Base-by-base conservation (phyloP, 805 yeast genomes). In the Komagataella phaffii region DNA sequence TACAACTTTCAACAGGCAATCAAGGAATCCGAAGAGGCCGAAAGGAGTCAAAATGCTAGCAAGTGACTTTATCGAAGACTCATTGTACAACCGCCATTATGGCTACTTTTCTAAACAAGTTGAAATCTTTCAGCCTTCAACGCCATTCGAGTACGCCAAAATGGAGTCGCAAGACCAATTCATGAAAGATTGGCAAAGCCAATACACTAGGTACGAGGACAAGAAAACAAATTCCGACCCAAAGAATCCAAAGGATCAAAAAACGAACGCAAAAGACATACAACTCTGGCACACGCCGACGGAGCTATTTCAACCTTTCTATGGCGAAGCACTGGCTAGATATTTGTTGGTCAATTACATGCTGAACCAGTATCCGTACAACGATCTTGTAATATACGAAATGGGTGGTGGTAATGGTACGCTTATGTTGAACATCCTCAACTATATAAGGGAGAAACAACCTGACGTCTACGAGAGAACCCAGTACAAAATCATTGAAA, bases 351-450 rank as follows among this genome's bases (percentile, higher is more conserved):
- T 80, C 7, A 83, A 85, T 61, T 85, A 83, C 62, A 80, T 81
- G 63, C 67, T 81, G 57, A 81, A 82, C 55, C 68, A 76, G 46
- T 84, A 79, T 58, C 91, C 90, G 0, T 81, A 82, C 59, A 72
- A 75, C 46, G 89, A 86, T 60, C 68, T 91, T 48, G 74, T 79
- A 6, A 85, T 88, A 23, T 88, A 87, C 65, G 96, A 88, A 65
- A 79, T 86, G 73, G 96, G 95, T 53, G 95, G 89, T 18, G 96
- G 96, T 57, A 88, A 88, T 59, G 95, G 95, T 46, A 87, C 95
- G 0, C 65, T 88, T 54, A 88, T 88, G 96, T 63, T 74, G 51
- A 83, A 87, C 59, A 76, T 88, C 8, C 64, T 88, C 55, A 81
- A 82, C 59, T 87, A 73, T 61, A 74, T 88, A 54, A 70, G 77